These are phyloP conservation scores for Rhododendron ferrugineum DNA, from an alignment of 148 eudicot genomes.

Conservation along the genomic window DNA sequence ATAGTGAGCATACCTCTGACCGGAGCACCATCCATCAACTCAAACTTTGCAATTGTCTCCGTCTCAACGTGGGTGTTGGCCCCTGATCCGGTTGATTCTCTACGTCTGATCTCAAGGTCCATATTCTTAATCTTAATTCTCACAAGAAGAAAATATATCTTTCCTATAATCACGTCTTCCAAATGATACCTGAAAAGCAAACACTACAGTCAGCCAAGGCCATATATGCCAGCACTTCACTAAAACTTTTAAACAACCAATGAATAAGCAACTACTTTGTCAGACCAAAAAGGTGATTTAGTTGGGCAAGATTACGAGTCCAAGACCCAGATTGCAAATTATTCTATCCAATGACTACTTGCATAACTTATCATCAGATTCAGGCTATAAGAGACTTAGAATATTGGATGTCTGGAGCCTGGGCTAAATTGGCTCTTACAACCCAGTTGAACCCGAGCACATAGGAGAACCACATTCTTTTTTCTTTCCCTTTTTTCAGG, in stretches of 20 bases:
- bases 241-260: background rate
- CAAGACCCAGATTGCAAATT: background rate
- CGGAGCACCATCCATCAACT: constrained; percentile 99
- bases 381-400: background rate
- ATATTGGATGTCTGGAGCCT: background rate
- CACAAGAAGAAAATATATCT: constrained; percentile 95
- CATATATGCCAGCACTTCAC: background rate
- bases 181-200: constrained; percentile 74
- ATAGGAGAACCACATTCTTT: background rate
- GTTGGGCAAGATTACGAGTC: background rate
- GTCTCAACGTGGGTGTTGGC: constrained; percentile 97
- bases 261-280: background rate
- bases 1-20: constrained; percentile 71
- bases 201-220: constrained; percentile 14
- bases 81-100: constrained; percentile 99
- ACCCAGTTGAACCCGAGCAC: background rate
- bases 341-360: background rate
- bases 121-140: constrained; percentile 95
- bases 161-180: constrained; percentile 94
- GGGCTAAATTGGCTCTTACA: background rate
- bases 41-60: constrained; percentile 96
- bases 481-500: background rate
- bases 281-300: background rate
- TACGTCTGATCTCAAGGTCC: constrained; percentile 96
- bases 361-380: background rate